These are phyloP conservation scores for Eutrema salsugineum DNA, from an alignment of 441 rosid genomes.

Conservation along the genomic window DNA sequence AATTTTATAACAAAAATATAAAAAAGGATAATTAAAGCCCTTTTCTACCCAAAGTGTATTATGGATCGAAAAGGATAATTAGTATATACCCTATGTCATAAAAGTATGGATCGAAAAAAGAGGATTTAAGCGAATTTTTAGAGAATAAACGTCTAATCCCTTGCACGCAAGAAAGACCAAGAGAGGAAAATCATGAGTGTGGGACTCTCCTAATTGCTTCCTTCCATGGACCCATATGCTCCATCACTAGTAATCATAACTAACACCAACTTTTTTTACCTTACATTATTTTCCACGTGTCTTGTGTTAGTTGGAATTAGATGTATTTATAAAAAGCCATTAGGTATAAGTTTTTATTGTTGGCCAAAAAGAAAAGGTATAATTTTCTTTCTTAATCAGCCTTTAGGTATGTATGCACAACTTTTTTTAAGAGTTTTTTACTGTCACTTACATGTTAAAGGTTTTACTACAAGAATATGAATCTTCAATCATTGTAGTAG, in stretches of 20 bases:
- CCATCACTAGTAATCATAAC: constrained; percentile 5
- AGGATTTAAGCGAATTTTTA: not conserved
- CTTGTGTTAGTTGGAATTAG: not conserved
- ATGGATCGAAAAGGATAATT: not conserved
- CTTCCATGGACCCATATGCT: not conserved
- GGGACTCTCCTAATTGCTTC: constrained; percentile 21
- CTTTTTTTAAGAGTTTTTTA: not conserved
- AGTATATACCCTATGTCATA: not conserved
- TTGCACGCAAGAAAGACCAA: constrained; percentile 30
- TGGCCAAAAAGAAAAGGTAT: not conserved
- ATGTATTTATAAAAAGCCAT: not conserved
- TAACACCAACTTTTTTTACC: constrained; percentile 16
- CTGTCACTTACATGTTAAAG: not conserved
- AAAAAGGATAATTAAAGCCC: not conserved
- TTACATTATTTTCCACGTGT: constrained; percentile 14
- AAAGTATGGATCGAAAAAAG: not conserved
- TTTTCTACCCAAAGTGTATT: not conserved
- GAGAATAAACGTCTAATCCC: constrained; percentile 1
- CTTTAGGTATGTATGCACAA: not conserved
- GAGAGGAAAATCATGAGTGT: constrained; percentile 20
- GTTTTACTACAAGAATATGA: not conserved
- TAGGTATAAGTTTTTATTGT: constrained; percentile 14
- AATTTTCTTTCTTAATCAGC: not conserved
- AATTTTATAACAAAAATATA: not conserved
- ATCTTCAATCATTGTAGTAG: not conserved